Percentiles rank a stretch among this genome's conserved stretches.
Evolutionary conservation across 306 rosid genomes (phyloP).

Genomic region (Lagenaria siceraria): DNA sequence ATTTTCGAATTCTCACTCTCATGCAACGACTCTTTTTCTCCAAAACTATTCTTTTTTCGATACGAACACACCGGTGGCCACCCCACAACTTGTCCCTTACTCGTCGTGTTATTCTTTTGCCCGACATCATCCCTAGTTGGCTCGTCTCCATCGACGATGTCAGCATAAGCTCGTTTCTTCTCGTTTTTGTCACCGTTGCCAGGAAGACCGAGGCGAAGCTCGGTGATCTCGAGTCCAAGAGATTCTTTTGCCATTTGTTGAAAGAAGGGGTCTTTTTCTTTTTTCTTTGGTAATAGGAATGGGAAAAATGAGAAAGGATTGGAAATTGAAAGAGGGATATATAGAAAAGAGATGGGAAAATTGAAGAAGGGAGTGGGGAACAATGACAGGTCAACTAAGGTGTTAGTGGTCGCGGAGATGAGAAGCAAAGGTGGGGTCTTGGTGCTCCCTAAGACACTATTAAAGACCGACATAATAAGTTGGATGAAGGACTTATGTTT

Average conservation of each 20-base stretch:
- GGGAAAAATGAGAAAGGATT: background rate
- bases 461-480: slow-evolving; percentile 46
- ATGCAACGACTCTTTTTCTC: slow-evolving; percentile 6
- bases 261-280: background rate
- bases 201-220: slow-evolving; percentile 70
- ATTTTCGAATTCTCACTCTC: slow-evolving; percentile 24
- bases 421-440: slow-evolving; percentile 68
- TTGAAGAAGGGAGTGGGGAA: slow-evolving; percentile 24
- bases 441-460: slow-evolving; percentile 27
- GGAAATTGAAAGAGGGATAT: slow-evolving; percentile 5
- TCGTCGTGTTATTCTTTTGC: slow-evolving; percentile 3
- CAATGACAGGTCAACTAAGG: slow-evolving; percentile 59
- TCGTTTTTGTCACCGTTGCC: slow-evolving; percentile 31
- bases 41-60: slow-evolving; percentile 48
- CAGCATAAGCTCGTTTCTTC: slow-evolving; percentile 59
- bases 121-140: background rate
- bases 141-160: slow-evolving; percentile 20
- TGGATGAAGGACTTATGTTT: slow-evolving; percentile 46
- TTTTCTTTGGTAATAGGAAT: background rate
- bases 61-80: slow-evolving; percentile 96
- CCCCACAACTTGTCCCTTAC: slow-evolving; percentile 50
- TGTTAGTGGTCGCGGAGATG: slow-evolving; percentile 65
- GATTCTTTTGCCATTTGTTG: slow-evolving; percentile 44
- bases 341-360: background rate
- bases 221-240: slow-evolving; percentile 73